Evolutionary conservation across 345 rosid genomes (phyloP).

Genomic region (Salix udensis): DNA sequence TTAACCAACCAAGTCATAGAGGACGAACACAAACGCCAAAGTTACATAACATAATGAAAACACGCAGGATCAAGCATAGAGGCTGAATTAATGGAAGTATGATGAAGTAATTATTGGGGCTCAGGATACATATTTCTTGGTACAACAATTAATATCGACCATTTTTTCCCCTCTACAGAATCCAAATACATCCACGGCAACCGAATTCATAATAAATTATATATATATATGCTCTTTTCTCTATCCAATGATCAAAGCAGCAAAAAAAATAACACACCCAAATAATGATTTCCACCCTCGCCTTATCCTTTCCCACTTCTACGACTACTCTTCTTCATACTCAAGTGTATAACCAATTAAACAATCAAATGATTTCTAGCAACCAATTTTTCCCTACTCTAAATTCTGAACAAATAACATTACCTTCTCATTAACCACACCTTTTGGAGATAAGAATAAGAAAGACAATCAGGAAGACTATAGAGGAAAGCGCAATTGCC

Average conservation of each 20-base stretch:
- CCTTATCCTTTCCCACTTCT: constrained; percentile 4
- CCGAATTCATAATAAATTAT: neutral
- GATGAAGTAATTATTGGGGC: constrained; percentile 19
- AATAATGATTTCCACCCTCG: constrained; percentile 13
- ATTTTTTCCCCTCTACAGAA: constrained; percentile 1
- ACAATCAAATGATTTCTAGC: constrained; percentile 21
- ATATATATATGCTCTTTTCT: constrained; percentile 9
- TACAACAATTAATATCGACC: constrained; percentile 7
- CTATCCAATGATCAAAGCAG: constrained; percentile 20
- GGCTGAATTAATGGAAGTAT: neutral
- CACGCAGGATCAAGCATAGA: neutral
- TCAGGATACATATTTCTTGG: constrained; percentile 21
- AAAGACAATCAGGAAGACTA: constrained; percentile 83
- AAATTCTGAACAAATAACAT: constrained; percentile 10
- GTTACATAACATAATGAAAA: neutral
- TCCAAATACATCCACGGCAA: constrained; percentile 14
- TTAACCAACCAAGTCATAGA: neutral
- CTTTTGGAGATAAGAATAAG: constrained; percentile 74
- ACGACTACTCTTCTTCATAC: constrained; percentile 7
- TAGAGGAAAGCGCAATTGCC: constrained; percentile 74
- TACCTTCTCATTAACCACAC: constrained; percentile 46
- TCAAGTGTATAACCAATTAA: constrained; percentile 30
- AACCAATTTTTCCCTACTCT: constrained; percentile 23
- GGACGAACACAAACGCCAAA: constrained; percentile 6
- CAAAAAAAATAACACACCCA: constrained; percentile 23